phyloP scores from a whole-genome alignment of 495 filamentous ascomycete species.

The Penicillium silybi region DNA sequence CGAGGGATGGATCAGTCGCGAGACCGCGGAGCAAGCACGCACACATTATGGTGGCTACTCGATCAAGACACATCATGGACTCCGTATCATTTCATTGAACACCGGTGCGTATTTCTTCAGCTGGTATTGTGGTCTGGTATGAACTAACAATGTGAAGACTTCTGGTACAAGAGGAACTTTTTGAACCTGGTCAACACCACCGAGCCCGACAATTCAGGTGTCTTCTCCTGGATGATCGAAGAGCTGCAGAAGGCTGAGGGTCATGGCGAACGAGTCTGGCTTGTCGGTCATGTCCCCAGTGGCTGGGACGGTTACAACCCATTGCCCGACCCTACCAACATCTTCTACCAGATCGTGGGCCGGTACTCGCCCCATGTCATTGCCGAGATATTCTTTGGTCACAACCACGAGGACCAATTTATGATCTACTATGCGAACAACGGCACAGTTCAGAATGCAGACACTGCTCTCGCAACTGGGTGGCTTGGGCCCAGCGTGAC shows the following conservation, averaged over 20 bases:
- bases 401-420: constrained; percentile 53
- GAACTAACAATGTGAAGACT: constrained; percentile 35
- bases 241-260: constrained; percentile 53
- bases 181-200: constrained; percentile 45
- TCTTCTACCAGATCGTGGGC: constrained; percentile 55
- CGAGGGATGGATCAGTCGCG: constrained; percentile 45
- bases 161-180: constrained; percentile 48
- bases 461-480: constrained; percentile 39
- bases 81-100: constrained; percentile 51
- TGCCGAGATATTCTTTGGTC: constrained; percentile 53
- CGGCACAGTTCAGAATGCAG: constrained; percentile 34
- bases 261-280: constrained; percentile 49
- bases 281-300: constrained; percentile 49
- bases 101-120: constrained; percentile 33
- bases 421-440: constrained; percentile 52
- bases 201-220: constrained; percentile 48
- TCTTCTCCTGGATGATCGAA: constrained; percentile 47
- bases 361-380: constrained; percentile 55
- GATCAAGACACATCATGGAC: constrained; percentile 42
- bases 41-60: constrained; percentile 52
- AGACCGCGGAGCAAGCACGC: constrained; percentile 37
- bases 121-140: not conserved
- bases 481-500: constrained; percentile 54
- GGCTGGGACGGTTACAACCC: constrained; percentile 52
- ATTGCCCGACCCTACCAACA: constrained; percentile 46